A percentile compares a stretch with the other conserved stretches of the same genome.
phyloP scores from a whole-genome alignment of 2,329 filamentous ascomycete genomes.

The Penicillium brevicompactum region DNA sequence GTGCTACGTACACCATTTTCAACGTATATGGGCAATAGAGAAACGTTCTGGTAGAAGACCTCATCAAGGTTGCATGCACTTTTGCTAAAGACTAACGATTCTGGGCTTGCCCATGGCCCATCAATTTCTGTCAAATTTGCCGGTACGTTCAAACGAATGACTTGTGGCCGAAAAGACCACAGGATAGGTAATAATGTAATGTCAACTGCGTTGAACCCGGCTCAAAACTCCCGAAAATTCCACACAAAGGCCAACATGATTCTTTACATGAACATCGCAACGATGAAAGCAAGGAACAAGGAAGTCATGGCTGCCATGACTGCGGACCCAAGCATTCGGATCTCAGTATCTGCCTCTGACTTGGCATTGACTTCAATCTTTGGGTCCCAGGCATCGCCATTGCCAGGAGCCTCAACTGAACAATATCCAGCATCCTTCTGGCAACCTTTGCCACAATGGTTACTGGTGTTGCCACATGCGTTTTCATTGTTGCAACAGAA shows the following conservation, averaged over 20 bases:
- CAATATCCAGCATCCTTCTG: constrained; percentile 34
- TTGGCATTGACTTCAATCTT: constrained; percentile 8
- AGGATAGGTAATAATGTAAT: constrained; percentile 15
- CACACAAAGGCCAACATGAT: neutral
- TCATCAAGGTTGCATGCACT: neutral
- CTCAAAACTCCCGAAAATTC: neutral
- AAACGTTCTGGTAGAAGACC: neutral
- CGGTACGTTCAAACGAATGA: constrained; percentile 2
- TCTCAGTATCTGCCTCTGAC: constrained; percentile 21
- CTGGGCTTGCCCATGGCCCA: neutral
- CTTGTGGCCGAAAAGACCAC: constrained; percentile 6
- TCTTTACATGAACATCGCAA: constrained; percentile 24
- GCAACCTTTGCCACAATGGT: constrained; percentile 36
- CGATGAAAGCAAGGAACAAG: constrained; percentile 23
- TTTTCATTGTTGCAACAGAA: constrained; percentile 34
- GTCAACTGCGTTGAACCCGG: constrained; percentile 1
- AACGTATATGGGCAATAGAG: too few species aligned
- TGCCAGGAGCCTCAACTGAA: constrained; percentile 18
- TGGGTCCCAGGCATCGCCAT: constrained; percentile 24
- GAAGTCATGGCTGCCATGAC: constrained; percentile 23
- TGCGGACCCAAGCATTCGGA: constrained; percentile 20
- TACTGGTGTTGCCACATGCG: constrained; percentile 34
- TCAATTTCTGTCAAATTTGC: neutral
- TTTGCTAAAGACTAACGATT: neutral
- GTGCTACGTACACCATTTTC: too few species aligned